Base-by-base conservation (phyloP, 2,329 filamentous ascomycete species). In the Alternaria ethzedia region DNA sequence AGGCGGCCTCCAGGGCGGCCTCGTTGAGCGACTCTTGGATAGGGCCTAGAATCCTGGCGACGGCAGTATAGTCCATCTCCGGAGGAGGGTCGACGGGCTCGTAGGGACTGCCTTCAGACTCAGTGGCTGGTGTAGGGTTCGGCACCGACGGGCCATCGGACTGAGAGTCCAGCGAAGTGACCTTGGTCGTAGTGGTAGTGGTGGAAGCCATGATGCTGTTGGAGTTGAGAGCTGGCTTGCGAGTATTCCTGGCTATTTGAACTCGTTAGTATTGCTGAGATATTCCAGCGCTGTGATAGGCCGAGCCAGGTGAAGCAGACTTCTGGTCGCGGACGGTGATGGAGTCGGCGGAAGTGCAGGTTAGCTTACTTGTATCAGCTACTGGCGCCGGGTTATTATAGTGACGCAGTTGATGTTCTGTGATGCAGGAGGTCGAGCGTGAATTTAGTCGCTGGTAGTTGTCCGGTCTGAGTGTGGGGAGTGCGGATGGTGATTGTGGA, bases 1-100 rank as follows among this genome's bases (percentile, higher is more conserved):
- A 74, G 61, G 69, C 70, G n/a, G 74, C 71, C 13, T 71, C 70
- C 8, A 75, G 67, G 5, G 75, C 76, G 10, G 64, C 63, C 41
- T 79, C 76, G 54, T 78, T 79, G 36, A 77, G 69, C 6, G 59
- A 54, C 55, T 78, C 75, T 32, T 74, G 68, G 36, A 78, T 77
- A 3, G 74, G 70, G 3, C 58, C 71, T 2, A 78, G 75, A 11
- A 70, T 72, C 15, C 66, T 69, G 57, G 66, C 70, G 52, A 79
- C 71, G 15, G 70, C 75, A 3, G 64, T 65, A 23, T 77, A 68
- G 58, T 78, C 71, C 26, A 72, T 70, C 15, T 61, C 65, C 5
- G 69, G 66, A 3, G 62, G 58, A 17, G 69, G 55, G 12, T 72
- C 70, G 3, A 69, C 32, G 2, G 59, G 61, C 11, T 62, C 60